Percentiles rank a stretch among this genome's conserved stretches.
Evolutionary conservation across 371 early-diverging fungal genomes (phyloP).

Genomic region (Saksenaea oblongispora): DNA sequence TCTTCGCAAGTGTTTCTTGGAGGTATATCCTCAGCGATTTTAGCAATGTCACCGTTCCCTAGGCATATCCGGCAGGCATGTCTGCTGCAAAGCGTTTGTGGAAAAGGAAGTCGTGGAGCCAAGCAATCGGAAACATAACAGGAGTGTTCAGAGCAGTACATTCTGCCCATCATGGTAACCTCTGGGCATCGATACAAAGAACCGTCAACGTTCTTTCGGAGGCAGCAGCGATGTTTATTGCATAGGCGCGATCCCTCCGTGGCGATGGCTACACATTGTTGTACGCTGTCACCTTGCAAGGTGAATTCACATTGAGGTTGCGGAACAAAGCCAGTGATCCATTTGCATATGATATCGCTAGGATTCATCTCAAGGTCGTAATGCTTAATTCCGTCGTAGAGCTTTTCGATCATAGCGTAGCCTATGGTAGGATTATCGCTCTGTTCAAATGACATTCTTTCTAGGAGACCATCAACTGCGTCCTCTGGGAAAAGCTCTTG

Average conservation of each 20-base stretch:
- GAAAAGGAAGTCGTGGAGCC: background rate
- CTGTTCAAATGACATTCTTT: background rate
- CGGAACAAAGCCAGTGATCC: conserved; percentile 1
- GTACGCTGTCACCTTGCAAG: background rate
- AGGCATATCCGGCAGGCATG: background rate
- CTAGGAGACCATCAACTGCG: background rate
- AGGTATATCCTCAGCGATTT: background rate
- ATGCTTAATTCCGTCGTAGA: background rate
- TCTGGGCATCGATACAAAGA: background rate
- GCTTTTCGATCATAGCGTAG: background rate
- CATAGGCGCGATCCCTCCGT: background rate
- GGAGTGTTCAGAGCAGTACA: background rate
- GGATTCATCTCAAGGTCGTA: background rate
- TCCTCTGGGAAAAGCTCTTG: background rate
- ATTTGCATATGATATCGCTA: background rate
- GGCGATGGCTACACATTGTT: background rate
- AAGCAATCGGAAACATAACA: background rate
- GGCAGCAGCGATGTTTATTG: background rate
- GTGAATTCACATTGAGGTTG: background rate
- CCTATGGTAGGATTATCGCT: background rate
- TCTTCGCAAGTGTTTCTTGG: background rate
- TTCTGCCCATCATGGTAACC: background rate
- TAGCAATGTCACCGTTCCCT: background rate
- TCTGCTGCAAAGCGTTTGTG: background rate
- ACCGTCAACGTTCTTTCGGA: background rate